Base-by-base conservation (phyloP, 2,329 filamentous ascomycete genomes). In the Fusarium concolor region DNA sequence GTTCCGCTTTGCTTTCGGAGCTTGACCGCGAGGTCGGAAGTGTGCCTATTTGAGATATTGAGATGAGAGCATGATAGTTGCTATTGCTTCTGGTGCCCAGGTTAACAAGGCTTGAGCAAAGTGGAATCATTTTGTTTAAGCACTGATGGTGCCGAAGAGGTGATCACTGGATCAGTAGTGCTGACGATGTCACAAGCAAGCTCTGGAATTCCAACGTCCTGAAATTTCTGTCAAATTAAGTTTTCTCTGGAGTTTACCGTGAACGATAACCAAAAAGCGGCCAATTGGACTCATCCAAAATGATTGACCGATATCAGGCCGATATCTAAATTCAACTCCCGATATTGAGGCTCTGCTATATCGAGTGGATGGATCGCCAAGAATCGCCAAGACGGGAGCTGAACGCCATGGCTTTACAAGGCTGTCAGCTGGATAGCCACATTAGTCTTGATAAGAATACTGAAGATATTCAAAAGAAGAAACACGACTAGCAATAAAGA, bases 341-440 rank as follows among this genome's bases (percentile, higher is more conserved):
- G 17, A 15, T 29, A 18, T 17, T 57, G 60, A 56, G 60, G 60
- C 60, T 63, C 60, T 63, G 58, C 43, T 39, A 15, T 18, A 29
- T n/a, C 17, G 9, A 6, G 15, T 26, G 12, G 14, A 35, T 17
- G 33, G n/a, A 37, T 37, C 33, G 58, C 60, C 58, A 62, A 63
- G 58, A 6, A 6, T 5, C 35, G 56, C 56, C 50, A 63, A 62
- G 58, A 43, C 58, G 60, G 58, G 58, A 45, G 39, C 14, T 52
- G 33, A 31, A 44, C 24, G 28, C 33, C 33, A 35, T 35, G 33
- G 33, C 33, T 35, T 35, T 5, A 33, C 8, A 35, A 35, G 33
- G 33, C 33, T 35, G 15, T 9, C 8, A 35, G 7, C 17, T n/a
- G 8, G 1, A 35, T n/a, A n/a, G 33, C 33, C 33, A 17, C 15